A percentile compares a stretch with the other conserved stretches of the same genome.
phyloP scores from a whole-genome alignment of 495 filamentous ascomycete species.

The Daldinia loculata region DNA sequence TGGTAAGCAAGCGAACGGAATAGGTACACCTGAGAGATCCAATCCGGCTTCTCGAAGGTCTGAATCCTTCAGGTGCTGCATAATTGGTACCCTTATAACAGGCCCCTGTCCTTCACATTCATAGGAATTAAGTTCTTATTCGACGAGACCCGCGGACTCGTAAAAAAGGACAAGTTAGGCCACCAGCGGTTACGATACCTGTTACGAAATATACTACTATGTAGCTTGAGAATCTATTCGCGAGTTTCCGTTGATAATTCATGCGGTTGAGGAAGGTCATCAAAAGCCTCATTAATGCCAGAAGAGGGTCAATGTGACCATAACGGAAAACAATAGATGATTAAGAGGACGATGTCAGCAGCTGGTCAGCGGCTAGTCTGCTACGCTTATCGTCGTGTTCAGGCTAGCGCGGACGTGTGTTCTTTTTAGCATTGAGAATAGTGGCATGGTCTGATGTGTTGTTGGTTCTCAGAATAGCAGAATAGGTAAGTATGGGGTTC shows the following conservation, averaged over 20 bases:
- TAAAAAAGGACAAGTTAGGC: not conserved
- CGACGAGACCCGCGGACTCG: constrained; percentile 7
- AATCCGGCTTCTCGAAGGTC: constrained; percentile 25
- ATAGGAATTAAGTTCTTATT: constrained; percentile 39
- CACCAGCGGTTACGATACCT: not conserved
- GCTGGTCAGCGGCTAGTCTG: not conserved
- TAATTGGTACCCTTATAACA: constrained; percentile 16
- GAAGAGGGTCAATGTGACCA: not conserved
- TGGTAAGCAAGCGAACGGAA: constrained; percentile 3
- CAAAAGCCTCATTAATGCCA: not conserved
- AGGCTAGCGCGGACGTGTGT: constrained; percentile 22
- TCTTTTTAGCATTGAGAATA: constrained; percentile 12
- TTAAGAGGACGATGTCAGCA: constrained; percentile 2
- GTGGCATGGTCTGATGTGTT: constrained; percentile 31
- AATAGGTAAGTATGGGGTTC: constrained; percentile 21
- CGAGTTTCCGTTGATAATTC: not conserved
- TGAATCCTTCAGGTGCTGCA: constrained; percentile 21
- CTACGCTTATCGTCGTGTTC: constrained; percentile 6
- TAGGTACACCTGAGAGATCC: constrained; percentile 11
- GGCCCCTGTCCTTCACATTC: not conserved
- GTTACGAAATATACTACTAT: not conserved
- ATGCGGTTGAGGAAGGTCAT: not conserved
- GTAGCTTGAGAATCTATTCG: constrained; percentile 3
- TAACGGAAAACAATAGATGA: not conserved
- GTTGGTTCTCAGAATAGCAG: constrained; percentile 11